Evolutionary conservation across 2,329 filamentous ascomycete species (phyloP).

Genomic region (Fusarium circinatum): DNA sequence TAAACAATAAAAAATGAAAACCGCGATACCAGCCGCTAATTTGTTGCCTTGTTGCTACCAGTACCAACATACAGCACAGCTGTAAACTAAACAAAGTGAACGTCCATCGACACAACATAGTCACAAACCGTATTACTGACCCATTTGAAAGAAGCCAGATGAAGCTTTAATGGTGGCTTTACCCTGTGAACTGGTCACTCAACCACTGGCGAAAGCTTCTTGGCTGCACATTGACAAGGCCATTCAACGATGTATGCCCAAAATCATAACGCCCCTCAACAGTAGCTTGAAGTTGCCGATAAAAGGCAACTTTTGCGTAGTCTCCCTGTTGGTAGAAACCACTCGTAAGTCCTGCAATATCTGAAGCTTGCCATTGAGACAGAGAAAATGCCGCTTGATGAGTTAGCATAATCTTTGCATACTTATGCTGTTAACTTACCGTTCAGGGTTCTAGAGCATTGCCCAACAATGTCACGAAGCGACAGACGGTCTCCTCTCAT

Average conservation of each 20-base stretch:
- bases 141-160: background rate
- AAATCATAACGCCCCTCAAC: slow-evolving; percentile 76
- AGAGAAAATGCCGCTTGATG: slow-evolving; percentile 53
- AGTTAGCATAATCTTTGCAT: slow-evolving; percentile 28
- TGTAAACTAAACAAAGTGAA: background rate
- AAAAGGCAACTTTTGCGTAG: slow-evolving; percentile 60
- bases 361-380: slow-evolving; percentile 51
- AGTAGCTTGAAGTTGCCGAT: slow-evolving; percentile 73
- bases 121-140: background rate
- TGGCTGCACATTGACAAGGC: slow-evolving; percentile 58
- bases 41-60: slow-evolving; percentile 5
- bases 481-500: slow-evolving; percentile 75
- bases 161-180: background rate
- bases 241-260: slow-evolving; percentile 68
- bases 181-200: slow-evolving; percentile 2
- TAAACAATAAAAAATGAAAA: background rate
- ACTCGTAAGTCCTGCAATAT: slow-evolving; percentile 54
- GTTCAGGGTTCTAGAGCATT: slow-evolving; percentile 61
- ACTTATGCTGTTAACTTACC: slow-evolving; percentile 44
- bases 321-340: slow-evolving; percentile 60
- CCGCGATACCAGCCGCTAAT: slow-evolving; percentile 5
- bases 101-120: background rate
- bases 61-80: slow-evolving; percentile 3
- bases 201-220: slow-evolving; percentile 66
- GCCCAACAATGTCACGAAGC: slow-evolving; percentile 66